A percentile compares a stretch with the other conserved stretches of the same genome.
These are phyloP conservation scores for Pyrenophora teres DNA, from an alignment of 2,329 filamentous ascomycete species.

Conservation along the genomic window DNA sequence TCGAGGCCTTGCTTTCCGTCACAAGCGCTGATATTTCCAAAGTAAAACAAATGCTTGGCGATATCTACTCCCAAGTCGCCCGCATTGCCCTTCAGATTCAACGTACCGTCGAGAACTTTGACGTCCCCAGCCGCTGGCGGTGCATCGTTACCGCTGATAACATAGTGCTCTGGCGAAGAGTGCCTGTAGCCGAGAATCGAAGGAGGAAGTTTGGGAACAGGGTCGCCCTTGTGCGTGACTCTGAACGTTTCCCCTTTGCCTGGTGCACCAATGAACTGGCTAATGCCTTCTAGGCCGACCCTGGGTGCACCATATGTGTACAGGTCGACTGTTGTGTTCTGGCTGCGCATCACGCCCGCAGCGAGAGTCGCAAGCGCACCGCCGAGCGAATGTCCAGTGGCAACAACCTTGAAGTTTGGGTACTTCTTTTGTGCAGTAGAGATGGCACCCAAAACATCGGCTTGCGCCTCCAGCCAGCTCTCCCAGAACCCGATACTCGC, in stretches of 20 bases:
- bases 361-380: slow-evolving; percentile 67
- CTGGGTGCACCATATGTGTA: slow-evolving; percentile 72
- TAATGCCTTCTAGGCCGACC: slow-evolving; percentile 63
- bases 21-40: slow-evolving; percentile 43
- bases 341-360: slow-evolving; percentile 59
- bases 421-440: slow-evolving; percentile 51
- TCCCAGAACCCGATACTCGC: slow-evolving; percentile 63
- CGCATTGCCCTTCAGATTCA: slow-evolving; percentile 39
- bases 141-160: slow-evolving; percentile 32
- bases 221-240: slow-evolving; percentile 69
- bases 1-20: slow-evolving; percentile 35
- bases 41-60: slow-evolving; percentile 44
- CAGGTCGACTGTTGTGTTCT: slow-evolving; percentile 58
- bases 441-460: slow-evolving; percentile 52
- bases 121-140: slow-evolving; percentile 29
- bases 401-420: slow-evolving; percentile 60
- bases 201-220: slow-evolving; percentile 70
- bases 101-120: slow-evolving; percentile 18
- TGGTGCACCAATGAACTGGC: slow-evolving; percentile 60
- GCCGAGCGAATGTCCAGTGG: slow-evolving; percentile 73
- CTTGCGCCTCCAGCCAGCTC: slow-evolving; percentile 62
- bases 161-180: slow-evolving; percentile 70
- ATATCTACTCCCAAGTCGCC: slow-evolving; percentile 33
- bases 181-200: slow-evolving; percentile 66
- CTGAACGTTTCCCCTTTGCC: slow-evolving; percentile 61